Percentiles rank a stretch among this genome's conserved stretches.
phyloP scores from a whole-genome alignment of 1,284 basidiomycete genomes.

The Wolfiporia cocos region DNA sequence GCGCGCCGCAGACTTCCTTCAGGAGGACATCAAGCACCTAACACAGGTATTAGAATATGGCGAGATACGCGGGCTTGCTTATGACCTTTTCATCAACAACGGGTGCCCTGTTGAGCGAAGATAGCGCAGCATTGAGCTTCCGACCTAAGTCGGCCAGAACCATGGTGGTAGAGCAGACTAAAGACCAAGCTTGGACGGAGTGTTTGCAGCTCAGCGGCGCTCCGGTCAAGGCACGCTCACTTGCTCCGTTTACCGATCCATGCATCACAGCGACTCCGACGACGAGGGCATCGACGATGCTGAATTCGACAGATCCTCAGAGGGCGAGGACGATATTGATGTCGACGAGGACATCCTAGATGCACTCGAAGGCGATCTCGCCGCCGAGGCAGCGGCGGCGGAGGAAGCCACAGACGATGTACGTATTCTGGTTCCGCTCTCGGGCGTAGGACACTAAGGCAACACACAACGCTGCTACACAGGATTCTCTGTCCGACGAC shows the following conservation, averaged over 20 bases:
- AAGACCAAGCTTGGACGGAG: neutral
- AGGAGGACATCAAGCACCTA: constrained; percentile 91
- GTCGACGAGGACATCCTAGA: constrained; percentile 49
- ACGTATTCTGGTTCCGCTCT: constrained; percentile 3
- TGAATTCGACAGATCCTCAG: constrained; percentile 40
- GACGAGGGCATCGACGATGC: constrained; percentile 49
- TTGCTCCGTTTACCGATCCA: constrained; percentile 19
- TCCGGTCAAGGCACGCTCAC: constrained; percentile 1
- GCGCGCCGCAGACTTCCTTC: constrained; percentile 91
- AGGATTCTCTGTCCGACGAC: constrained; percentile 53
- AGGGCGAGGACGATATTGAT: constrained; percentile 42
- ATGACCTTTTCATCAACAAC: constrained; percentile 91
- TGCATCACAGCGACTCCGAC: constrained; percentile 61
- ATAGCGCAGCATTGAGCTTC: constrained; percentile 90
- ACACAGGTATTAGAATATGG: too few relatives aligned
- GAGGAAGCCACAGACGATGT: constrained; percentile 26
- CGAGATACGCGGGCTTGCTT: too few relatives aligned
- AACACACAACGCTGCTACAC: neutral
- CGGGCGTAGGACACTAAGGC: neutral
- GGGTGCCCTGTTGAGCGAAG: constrained; percentile 82
- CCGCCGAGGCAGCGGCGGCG: constrained; percentile 53
- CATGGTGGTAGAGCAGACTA: constrained; percentile 57
- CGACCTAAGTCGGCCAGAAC: constrained; percentile 95
- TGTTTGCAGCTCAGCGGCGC: neutral
- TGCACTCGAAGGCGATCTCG: constrained; percentile 38